Evolutionary conservation across 495 filamentous ascomycete species (phyloP).

Genomic region (Rhypophila decipiens): DNA sequence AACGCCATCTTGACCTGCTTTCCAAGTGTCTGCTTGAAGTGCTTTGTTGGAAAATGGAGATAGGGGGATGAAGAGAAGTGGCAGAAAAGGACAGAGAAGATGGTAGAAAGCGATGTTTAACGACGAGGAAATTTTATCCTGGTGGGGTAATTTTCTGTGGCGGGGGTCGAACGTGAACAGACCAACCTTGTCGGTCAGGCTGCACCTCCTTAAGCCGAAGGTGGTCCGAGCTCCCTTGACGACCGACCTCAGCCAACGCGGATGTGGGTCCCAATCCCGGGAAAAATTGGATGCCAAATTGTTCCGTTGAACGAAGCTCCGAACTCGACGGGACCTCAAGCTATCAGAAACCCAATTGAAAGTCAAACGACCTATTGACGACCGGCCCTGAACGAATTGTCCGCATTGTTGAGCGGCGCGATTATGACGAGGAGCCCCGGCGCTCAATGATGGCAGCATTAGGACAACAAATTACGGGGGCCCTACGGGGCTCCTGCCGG

Average conservation of each 20-base stretch:
- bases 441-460: constrained; percentile 27
- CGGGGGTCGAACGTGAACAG: constrained; percentile 5
- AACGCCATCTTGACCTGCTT: constrained; percentile 91
- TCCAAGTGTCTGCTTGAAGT: too few species aligned
- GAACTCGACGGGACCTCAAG: too few species aligned
- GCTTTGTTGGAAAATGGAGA: constrained; percentile 9
- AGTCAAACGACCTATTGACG: too few species aligned
- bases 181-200: constrained; percentile 1
- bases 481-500: constrained; percentile 18
- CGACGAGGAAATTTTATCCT: constrained; percentile 25
- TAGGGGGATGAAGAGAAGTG: constrained; percentile 8
- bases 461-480: constrained; percentile 15
- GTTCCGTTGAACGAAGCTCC: constrained; percentile 1
- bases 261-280: not conserved
- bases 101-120: constrained; percentile 13
- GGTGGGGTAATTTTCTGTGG: constrained; percentile 23
- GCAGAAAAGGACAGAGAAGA: constrained; percentile 11
- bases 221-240: not conserved
- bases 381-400: too few species aligned
- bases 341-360: too few species aligned
- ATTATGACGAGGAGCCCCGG: constrained; percentile 17
- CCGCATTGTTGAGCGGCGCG: too few species aligned
- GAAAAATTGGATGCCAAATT: constrained; percentile 24
- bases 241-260: constrained; percentile 4
- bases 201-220: too few species aligned